phyloP scores from a whole-genome alignment of 768 basidiomycete species.

The Gloeopeniophorella convolvens region DNA sequence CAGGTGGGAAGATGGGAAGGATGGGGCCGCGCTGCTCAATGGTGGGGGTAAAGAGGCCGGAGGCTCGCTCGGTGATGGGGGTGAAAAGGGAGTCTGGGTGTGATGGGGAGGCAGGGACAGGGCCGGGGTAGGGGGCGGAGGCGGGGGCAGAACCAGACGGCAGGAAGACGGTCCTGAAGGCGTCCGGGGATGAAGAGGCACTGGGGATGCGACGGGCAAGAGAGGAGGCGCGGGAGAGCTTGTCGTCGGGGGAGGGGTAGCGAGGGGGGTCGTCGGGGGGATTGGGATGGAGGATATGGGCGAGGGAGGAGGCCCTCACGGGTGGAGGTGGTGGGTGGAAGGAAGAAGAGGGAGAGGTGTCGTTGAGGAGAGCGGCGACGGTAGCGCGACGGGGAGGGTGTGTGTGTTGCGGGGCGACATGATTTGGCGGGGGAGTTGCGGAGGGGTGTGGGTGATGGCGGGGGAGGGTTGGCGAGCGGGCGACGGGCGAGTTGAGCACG shows the following conservation, averaged over 20 bases:
- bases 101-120: constrained; percentile 8
- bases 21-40: constrained; percentile 10
- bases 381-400: constrained; percentile 53
- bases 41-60: constrained; percentile 14
- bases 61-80: constrained; percentile 7
- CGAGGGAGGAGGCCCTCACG: constrained; percentile 21
- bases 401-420: constrained; percentile 32
- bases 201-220: constrained; percentile 9
- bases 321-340: constrained; percentile 14
- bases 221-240: constrained; percentile 17
- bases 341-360: constrained; percentile 31
- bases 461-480: constrained; percentile 37
- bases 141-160: constrained; percentile 1
- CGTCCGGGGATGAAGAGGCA: constrained; percentile 3
- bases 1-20: constrained; percentile 4
- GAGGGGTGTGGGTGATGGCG: constrained; percentile 23
- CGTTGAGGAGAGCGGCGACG: constrained; percentile 72
- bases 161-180: constrained; percentile 1
- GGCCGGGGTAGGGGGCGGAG: neutral
- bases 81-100: constrained; percentile 17
- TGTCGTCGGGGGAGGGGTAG: constrained; percentile 19
- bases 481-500: constrained; percentile 69
- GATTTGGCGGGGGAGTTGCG: constrained; percentile 32
- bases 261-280: constrained; percentile 17
- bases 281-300: constrained; percentile 22